These are phyloP conservation scores for Magnusiomyces suaveolens DNA, from an alignment of 1,139 yeast species.

Conservation along the genomic window DNA sequence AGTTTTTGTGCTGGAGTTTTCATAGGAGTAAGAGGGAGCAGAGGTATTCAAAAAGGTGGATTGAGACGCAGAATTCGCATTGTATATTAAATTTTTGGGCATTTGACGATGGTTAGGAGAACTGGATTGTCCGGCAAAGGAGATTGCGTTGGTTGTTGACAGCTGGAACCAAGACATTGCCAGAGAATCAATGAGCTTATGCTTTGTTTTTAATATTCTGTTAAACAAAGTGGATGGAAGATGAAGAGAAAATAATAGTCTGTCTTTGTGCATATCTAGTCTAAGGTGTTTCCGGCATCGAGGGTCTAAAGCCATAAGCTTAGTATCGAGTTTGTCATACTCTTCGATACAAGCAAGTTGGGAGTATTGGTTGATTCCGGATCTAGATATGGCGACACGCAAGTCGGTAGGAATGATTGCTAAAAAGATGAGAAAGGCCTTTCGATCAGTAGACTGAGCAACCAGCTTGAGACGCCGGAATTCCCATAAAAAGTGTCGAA, in stretches of 20 bases:
- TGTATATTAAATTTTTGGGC: background rate
- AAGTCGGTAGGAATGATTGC: slow-evolving; percentile 3
- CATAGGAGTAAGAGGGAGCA: background rate
- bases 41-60: background rate
- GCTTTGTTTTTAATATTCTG: background rate
- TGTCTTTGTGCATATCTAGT: slow-evolving; percentile 3
- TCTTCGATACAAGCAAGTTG: background rate
- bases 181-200: slow-evolving; percentile 2
- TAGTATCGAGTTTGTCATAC: background rate
- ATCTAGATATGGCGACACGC: background rate
- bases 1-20: background rate
- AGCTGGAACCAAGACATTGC: slow-evolving; percentile 5
- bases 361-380: slow-evolving; percentile 1
- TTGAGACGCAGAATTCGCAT: background rate
- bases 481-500: slow-evolving; percentile 4
- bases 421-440: slow-evolving; percentile 1
- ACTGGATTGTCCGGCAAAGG: background rate
- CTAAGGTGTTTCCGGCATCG: background rate
- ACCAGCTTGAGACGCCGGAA: slow-evolving; percentile 1
- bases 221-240: slow-evolving; percentile 1
- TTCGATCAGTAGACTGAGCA: background rate
- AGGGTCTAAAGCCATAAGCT: background rate
- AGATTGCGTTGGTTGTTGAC: background rate
- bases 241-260: slow-evolving; percentile 2
- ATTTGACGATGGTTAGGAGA: background rate